Base-by-base conservation (phyloP, 2,329 filamentous ascomycete genomes). In the Hymenoscyphus linearis region DNA sequence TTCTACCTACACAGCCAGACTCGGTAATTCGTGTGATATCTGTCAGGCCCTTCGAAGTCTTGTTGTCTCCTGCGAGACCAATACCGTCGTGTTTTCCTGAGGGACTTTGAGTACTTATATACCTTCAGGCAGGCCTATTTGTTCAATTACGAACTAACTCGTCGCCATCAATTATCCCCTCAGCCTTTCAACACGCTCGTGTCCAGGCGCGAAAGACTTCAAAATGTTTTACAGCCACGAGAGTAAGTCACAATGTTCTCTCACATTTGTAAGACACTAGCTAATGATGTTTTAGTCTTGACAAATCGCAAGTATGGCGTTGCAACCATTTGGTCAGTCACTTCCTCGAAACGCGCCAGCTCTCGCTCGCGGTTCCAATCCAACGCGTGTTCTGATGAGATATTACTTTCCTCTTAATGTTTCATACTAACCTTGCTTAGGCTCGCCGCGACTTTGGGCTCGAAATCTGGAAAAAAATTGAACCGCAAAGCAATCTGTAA, bases 221-320 rank as follows among this genome's bases (percentile, higher is more conserved):
- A 52, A 44, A 18, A 97, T 97, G 93, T 97, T 97, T 74, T 98
- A 96, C 78, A 96, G 90, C 70, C 91, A 96, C 77, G 93, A 97
- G 76, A 91, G 93, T 95, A 79, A 72, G 87, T 76, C 18, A 26
- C 27, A 18, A 34, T 34, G 4, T 37, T 14, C 58, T 13, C 52
- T 22, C 52, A 12, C 3, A 44, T 14, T 16, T 26, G 9, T 55
- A 35, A 12, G 25, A 7, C 54, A n/a, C 4, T 18, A 52, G 50
- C 63, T 71, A 27, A 69, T 92, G 78, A 71, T n/a, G 22, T 12
- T 40, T 5, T 60, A 88, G 85, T 99, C 62, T 84, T 99, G 60
- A 95, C 87, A 3, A 93, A 84, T 64, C 86, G 86, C 71, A 88
- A 95, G 73, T 90, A 97, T 83, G 95, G 95, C 60, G 90, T 99